phyloP scores from a whole-genome alignment of 2,329 filamentous ascomycete genomes.

The Paecilomyces sp. region DNA sequence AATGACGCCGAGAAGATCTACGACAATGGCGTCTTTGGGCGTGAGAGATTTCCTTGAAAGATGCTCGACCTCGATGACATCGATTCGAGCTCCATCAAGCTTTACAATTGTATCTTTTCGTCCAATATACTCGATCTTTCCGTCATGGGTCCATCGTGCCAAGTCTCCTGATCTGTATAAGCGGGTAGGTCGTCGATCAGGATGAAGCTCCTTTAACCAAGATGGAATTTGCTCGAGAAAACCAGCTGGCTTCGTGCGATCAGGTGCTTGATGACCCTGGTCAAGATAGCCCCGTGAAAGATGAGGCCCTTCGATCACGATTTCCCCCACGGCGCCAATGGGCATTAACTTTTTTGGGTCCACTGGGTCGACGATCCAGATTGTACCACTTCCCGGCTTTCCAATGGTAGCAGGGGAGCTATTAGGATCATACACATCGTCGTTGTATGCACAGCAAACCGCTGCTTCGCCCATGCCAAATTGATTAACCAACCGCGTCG shows the following conservation, averaged over 20 bases:
- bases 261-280: constrained; percentile 3
- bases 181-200: constrained; percentile 5
- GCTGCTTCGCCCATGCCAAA: constrained; percentile 21
- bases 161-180: constrained; percentile 19
- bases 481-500: constrained; percentile 14
- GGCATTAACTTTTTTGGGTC: constrained; percentile 13
- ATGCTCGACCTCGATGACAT: constrained; percentile 16
- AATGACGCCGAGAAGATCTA: constrained; percentile 12
- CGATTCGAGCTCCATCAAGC: constrained; percentile 14
- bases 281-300: constrained; percentile 19
- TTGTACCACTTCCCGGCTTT: constrained; percentile 12
- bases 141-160: constrained; percentile 14
- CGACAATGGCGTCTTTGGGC: constrained; percentile 7
- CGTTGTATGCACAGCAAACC: constrained; percentile 11
- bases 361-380: constrained; percentile 19
- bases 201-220: constrained; percentile 11
- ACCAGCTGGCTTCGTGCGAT: constrained; percentile 7
- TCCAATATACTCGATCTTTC: constrained; percentile 17
- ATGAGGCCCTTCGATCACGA: constrained; percentile 21
- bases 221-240: constrained; percentile 8
- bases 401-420: neutral
- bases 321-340: constrained; percentile 21
- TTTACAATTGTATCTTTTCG: constrained; percentile 21
- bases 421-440: neutral
- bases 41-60: constrained; percentile 7